Base-by-base conservation (phyloP, 306 rosid genomes). In the Trifolium fragiferum region DNA sequence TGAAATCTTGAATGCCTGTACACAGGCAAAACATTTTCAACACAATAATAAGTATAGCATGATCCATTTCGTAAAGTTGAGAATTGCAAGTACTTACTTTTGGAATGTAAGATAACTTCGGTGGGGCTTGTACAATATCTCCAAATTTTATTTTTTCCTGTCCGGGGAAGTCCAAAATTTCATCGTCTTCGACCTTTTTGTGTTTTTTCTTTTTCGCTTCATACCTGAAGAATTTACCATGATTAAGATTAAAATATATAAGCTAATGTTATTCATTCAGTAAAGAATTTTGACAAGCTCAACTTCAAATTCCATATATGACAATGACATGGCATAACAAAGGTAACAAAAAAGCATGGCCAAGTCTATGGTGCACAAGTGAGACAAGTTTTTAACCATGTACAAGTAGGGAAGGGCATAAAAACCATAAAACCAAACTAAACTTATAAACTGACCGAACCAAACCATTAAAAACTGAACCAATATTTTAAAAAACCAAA, bases 61-160 rank as follows among this genome's bases (percentile, higher is more conserved):
- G 50, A 68, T 54, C 32, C 20, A 65, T 61, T 40, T 75, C 41
- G 40, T 72, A 65, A 63, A 67, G 59, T 49, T 32, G 30, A 66
- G 46, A 74, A 55, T 58, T 62, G 59, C 19, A 77, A 30, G 23
- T 70, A 35, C 70, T 75, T 87, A 91, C 98, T 96, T 83, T 94
- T 4, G 95, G 91, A 79, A 65, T 77, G 23, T 71, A 64, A 54
- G 81, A 72, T 66, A 94, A 78, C 86, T 94, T 94, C 13, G 92
- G 95, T 51, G 98, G 98, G 61, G 95, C 98, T 84, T 86, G 83
- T 69, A 91, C 98, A 41, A 91, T 87, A 71, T 94, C 98, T 65
- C 98, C 98, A 79, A 91, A 94, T 82, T 82, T 78, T 51, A 94
- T 82, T 69, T 90, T 74, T 76, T 94, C 98, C 0, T 54, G 90